Base-by-base conservation (phyloP, 2,329 filamentous ascomycete species). In the Colletotrichum viniferum region DNA sequence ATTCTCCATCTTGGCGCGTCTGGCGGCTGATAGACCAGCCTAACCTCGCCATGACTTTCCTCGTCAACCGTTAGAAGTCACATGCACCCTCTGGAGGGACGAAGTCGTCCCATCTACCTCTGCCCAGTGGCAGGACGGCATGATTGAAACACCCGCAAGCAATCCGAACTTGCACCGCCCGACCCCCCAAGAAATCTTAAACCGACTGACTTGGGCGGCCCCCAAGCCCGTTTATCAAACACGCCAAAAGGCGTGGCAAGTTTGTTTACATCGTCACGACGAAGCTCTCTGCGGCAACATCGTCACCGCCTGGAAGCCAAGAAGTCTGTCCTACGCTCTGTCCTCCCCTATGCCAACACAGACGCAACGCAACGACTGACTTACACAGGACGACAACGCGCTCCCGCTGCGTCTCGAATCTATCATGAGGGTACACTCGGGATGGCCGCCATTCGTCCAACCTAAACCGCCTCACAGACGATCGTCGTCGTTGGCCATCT, bases 181-280 rank as follows among this genome's bases (percentile, higher is more conserved):
- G 18, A 36, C 32, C 24, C 8, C 8, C n/a, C 30, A 56, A 30
- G 30, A 74, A 74, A 71, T 62, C 67, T 65, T 62, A 66, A 66
- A 71, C 66, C 34, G 30, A 55, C 72, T 62, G 72, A 74, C 61
- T 67, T 66, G 60, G 24, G 9, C 72, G 24, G 55, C 61, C 32
- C 61, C 72, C 67, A 62, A 61, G 67, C 24, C 60, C 60, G 48
- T 9, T 64, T 9, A 48, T 75, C 63, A 68, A 63, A 68, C 71
- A 61, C 28, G 60, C 67, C 71, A 64, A 69, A 24, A 34, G 58
- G 36, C 64, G 21, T 24, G 65, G 65, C 67, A 66, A n/a, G 34
- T 43, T 34, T 63, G 36, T 48, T 52, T 14, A 30, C 58, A 6
- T 48, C 18, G 32, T 21, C 58, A 34, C 14, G 26, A 13, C 18